Evolutionary conservation across 2,329 filamentous ascomycete genomes (phyloP), one percentile per base, ranked within the genome.

Genomic region (Dissoconium aciculare): DNA sequence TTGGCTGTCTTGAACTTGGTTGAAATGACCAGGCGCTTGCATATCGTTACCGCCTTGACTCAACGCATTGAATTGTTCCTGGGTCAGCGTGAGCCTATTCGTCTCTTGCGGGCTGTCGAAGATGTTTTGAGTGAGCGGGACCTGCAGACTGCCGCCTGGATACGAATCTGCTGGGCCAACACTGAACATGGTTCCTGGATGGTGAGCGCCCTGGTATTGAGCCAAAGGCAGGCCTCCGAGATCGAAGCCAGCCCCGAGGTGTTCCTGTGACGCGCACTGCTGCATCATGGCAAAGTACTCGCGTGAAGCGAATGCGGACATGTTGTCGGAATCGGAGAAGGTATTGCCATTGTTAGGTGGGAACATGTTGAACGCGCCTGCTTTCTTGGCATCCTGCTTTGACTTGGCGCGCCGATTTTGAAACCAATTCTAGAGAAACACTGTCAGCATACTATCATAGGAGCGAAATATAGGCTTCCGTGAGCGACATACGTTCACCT

Each of bases 321-420:
- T 52, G 5, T 44, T 36, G 16, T 53, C 49, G 17, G 45, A 46
- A 17, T 53, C 50, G 32, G 46, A 48, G 33, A 44, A 46, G 35
- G 33, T 31, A n/a, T 36, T 31, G 26, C 23, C 26, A 28, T 29
- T 15, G 16, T 31, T 23, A 10, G 42, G 41, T 13, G 33, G 34
- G 28, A 40, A 41, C 27, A 53, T 30, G 26, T 47, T 44, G 31
- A 35, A 41, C 8, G 46, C 38, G 35, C 48, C 46, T 11, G 43
- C 40, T 46, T 66, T 66, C 51, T 65, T 65, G 29, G 54, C 47
- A 45, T 66, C 63, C 40, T 66, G 63, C 51, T 66, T 66, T 27
- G 63, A 59, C 40, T 66, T 66, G 32, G 63, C 63, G 37, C 63
- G 46, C 28, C 63, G 59, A 43, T 66, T 66, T 45, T 66, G 63